These are phyloP conservation scores for Ceratobasidium sp. DNA, from an alignment of 1,284 basidiomycete species.

Conservation along the genomic window DNA sequence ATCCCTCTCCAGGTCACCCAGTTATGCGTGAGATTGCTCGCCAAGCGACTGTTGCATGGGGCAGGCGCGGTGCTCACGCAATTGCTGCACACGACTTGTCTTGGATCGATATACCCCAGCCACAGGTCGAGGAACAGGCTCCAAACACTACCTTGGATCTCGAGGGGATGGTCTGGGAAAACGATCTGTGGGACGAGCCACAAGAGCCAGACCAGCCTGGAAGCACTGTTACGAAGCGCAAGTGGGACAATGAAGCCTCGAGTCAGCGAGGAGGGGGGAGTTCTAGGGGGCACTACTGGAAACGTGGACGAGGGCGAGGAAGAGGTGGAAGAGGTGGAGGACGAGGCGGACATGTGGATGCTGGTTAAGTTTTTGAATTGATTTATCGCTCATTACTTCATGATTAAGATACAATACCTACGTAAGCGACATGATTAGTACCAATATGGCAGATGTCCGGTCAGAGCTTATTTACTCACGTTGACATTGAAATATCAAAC, in stretches of 20 bases:
- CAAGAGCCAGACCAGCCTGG: conserved; percentile 17
- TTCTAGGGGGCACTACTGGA: neutral
- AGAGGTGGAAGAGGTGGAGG: conserved; percentile 4
- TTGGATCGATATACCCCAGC: conserved; percentile 37
- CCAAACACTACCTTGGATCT: neutral
- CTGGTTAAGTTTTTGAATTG: neutral
- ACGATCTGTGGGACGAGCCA: conserved; percentile 22
- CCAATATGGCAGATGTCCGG: neutral
- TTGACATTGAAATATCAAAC: neutral
- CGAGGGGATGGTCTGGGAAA: neutral
- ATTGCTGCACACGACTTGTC: conserved; percentile 21
- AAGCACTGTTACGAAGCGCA: neutral
- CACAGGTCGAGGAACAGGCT: neutral
- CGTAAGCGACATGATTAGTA: neutral
- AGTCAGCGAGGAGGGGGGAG: neutral
- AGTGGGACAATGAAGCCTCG: conserved; percentile 1
- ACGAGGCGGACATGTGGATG: neutral
- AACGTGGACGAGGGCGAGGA: conserved; percentile 7
- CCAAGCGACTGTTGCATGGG: conserved; percentile 35
- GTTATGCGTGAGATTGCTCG: conserved; percentile 38
- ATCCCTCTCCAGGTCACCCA: conserved; percentile 27
- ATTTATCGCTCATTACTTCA: neutral
- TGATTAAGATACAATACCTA: conserved; percentile 3
- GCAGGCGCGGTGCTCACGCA: conserved; percentile 1
- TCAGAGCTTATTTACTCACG: neutral